These are phyloP conservation scores for Amanita polypyramis DNA, from an alignment of 768 basidiomycete genomes.

Conservation along the genomic window DNA sequence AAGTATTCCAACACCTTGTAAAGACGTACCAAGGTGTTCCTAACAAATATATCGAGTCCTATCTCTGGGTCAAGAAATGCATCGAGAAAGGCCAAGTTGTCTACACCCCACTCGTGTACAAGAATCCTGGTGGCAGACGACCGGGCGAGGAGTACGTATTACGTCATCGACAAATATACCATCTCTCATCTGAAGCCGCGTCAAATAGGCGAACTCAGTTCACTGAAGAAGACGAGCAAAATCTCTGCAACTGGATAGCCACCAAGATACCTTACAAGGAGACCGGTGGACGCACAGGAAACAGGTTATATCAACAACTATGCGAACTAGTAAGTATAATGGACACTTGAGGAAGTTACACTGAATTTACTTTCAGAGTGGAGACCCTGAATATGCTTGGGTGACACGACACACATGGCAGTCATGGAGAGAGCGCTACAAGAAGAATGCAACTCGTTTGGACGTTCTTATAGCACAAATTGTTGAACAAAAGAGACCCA, in stretches of 20 bases:
- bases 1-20: constrained; percentile 64
- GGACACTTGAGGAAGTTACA: not conserved
- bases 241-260: constrained; percentile 72
- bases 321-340: constrained; percentile 47
- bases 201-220: constrained; percentile 61
- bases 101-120: constrained; percentile 72
- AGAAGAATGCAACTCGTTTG: constrained; percentile 65
- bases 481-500: constrained; percentile 60
- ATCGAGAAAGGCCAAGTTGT: constrained; percentile 55
- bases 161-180: not conserved
- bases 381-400: constrained; percentile 69
- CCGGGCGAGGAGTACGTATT: constrained; percentile 67
- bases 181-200: not conserved
- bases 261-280: constrained; percentile 77
- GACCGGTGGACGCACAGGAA: constrained; percentile 73
- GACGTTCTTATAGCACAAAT: constrained; percentile 54
- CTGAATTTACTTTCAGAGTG: constrained; percentile 27
- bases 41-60: constrained; percentile 71
- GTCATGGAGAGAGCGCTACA: constrained; percentile 84
- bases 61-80: constrained; percentile 78
- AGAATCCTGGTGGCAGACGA: constrained; percentile 74
- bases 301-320: constrained; percentile 74
- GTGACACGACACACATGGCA: constrained; percentile 82
- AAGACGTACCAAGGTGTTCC: constrained; percentile 60
- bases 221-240: constrained; percentile 65